These are phyloP conservation scores for Kwoniella europaea DNA, from an alignment of 768 basidiomycete species.

Conservation along the genomic window DNA sequence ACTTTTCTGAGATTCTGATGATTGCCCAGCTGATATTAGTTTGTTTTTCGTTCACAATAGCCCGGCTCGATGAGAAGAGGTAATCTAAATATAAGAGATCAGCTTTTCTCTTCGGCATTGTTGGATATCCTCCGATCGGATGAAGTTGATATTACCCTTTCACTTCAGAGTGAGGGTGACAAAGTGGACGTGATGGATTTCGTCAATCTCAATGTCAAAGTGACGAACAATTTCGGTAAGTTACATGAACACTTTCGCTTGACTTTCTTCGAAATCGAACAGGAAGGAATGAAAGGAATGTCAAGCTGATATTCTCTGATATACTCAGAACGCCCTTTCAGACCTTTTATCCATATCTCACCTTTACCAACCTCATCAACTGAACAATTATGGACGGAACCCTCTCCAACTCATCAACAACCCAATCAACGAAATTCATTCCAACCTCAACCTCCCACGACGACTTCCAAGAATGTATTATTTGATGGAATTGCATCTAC, in stretches of 20 bases:
- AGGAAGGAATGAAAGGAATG: not conserved
- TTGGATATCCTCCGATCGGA: constrained; percentile 76
- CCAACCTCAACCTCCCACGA: not conserved
- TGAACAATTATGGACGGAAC: constrained; percentile 28
- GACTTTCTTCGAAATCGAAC: not conserved
- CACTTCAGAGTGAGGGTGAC: constrained; percentile 5
- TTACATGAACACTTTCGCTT: not conserved
- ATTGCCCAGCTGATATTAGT: not conserved
- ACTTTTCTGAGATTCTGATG: no score
- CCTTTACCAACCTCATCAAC: constrained; percentile 26
- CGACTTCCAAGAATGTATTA: constrained; percentile 30
- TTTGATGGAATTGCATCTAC: constrained; percentile 38
- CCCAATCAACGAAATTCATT: constrained; percentile 6
- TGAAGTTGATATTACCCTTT: constrained; percentile 66
- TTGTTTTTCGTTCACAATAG: constrained; percentile 59
- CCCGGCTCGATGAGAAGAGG: constrained; percentile 78
- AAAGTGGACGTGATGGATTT: constrained; percentile 40
- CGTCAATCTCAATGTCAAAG: constrained; percentile 34
- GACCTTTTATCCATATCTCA: constrained; percentile 33
- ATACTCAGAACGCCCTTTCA: constrained; percentile 29
- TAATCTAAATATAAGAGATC: constrained; percentile 74
- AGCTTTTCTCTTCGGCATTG: constrained; percentile 78
- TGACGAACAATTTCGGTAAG: constrained; percentile 48
- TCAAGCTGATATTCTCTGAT: not conserved
- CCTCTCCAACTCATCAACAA: not conserved